Conservation (phyloP, 2,329 filamentous ascomycete species). For the Botrytis porri region DNA sequence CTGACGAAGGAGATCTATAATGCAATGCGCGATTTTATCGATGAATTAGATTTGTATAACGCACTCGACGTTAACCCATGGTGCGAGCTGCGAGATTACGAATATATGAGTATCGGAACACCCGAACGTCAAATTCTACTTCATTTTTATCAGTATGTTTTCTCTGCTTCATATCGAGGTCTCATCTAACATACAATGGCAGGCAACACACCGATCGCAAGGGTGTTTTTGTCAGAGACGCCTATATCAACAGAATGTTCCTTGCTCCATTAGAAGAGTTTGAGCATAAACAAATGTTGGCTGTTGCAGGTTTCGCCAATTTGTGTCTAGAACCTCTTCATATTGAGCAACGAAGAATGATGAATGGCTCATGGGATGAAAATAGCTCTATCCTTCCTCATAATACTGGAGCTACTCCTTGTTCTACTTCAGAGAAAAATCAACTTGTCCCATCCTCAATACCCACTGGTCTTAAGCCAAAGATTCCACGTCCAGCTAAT, state of each 20-base stretch:
- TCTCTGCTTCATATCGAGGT: too few relatives aligned
- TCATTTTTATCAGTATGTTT: conserved; percentile 1
- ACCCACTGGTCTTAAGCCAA: not conserved
- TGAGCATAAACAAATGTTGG: not conserved
- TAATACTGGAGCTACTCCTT: not conserved
- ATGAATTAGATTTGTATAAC: not conserved
- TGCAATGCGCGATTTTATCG: not conserved
- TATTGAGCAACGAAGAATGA: not conserved
- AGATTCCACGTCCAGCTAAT: conserved; percentile 14
- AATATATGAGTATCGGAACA: not conserved
- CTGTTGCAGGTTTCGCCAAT: conserved; percentile 7
- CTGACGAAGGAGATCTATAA: not conserved
- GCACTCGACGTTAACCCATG: not conserved
- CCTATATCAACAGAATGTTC: not conserved
- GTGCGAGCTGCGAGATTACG: not conserved
- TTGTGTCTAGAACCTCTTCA: not conserved
- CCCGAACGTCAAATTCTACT: conserved; percentile 9
- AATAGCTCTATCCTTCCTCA: not conserved
- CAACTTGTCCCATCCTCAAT: not conserved
- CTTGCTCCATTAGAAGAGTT: not conserved
- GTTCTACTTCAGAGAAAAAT: not conserved
- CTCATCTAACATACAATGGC: not conserved
- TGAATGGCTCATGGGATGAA: not conserved
- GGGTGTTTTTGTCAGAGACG: not conserved
- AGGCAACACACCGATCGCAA: not conserved